A percentile compares a stretch with the other conserved stretches of the same genome.
Conservation (phyloP, 768 basidiomycete genomes). For the Pleurotus platypus region DNA sequence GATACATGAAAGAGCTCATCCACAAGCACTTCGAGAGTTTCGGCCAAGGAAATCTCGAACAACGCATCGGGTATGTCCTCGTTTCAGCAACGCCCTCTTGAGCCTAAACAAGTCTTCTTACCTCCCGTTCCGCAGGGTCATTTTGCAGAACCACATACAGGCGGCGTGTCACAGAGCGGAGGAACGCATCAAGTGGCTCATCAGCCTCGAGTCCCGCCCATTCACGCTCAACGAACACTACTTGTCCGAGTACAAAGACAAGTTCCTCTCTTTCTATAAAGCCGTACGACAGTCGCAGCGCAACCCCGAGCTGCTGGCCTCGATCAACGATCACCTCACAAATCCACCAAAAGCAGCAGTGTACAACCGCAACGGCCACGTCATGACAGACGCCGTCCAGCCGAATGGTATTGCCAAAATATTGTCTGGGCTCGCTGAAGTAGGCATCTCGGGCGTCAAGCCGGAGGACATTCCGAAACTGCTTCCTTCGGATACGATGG, state of each 20-base stretch:
- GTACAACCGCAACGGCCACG: not conserved
- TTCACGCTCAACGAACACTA: slow-evolving; percentile 53
- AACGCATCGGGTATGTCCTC: slow-evolving; percentile 35
- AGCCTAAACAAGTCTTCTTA: not conserved
- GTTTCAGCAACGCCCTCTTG: too few relatives aligned
- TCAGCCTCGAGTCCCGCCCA: slow-evolving; percentile 45
- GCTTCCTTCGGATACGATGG: slow-evolving; percentile 47
- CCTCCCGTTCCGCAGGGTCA: slow-evolving; percentile 28
- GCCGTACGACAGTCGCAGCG: slow-evolving; percentile 31
- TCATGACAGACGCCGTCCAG: not conserved
- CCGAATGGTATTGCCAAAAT: slow-evolving; percentile 26
- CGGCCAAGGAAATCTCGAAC: slow-evolving; percentile 49
- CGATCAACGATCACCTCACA: slow-evolving; percentile 19
- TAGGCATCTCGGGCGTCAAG: slow-evolving; percentile 35
- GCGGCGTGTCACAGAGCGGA: slow-evolving; percentile 34
- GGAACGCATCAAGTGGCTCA: slow-evolving; percentile 42
- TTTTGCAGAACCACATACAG: slow-evolving; percentile 49
- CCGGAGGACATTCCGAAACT: slow-evolving; percentile 45
- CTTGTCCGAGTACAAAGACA: slow-evolving; percentile 36
- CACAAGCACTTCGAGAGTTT: slow-evolving; percentile 45
- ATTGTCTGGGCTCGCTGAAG: slow-evolving; percentile 29
- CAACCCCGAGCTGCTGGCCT: slow-evolving; percentile 18
- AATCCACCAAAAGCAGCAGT: not conserved
- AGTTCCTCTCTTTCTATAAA: slow-evolving; percentile 50
- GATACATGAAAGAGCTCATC: slow-evolving; percentile 41